A percentile compares a stretch with the other conserved stretches of the same genome.
Conservation (phyloP, 352 stramenopile genomes). For the Elongisporangium undulatum region DNA sequence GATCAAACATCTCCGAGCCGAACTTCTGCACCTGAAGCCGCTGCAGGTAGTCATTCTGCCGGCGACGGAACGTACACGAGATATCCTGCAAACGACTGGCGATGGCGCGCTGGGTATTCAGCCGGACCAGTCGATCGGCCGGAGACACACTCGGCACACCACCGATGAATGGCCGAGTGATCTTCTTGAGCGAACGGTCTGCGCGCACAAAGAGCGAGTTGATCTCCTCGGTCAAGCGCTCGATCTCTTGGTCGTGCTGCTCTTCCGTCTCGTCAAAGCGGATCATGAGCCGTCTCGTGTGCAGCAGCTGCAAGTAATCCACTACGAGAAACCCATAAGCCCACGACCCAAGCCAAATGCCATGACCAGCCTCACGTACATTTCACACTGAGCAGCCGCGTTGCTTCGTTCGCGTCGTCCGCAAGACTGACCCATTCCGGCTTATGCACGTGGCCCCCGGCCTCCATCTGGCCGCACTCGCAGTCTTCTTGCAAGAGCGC, state of each 20-base stretch:
- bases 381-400: conserved; percentile 65
- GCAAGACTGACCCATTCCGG: conserved; percentile 62
- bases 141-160: conserved; percentile 36
- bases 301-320: conserved; percentile 75
- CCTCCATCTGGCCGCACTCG: conserved; percentile 28
- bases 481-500: conserved; percentile 53
- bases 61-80: conserved; percentile 53
- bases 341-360: not conserved
- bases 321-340: conserved; percentile 22
- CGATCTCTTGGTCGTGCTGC: conserved; percentile 69
- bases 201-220: conserved; percentile 58
- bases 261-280: conserved; percentile 68
- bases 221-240: conserved; percentile 62
- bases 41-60: conserved; percentile 70
- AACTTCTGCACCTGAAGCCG: conserved; percentile 73
- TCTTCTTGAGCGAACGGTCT: conserved; percentile 62
- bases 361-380: conserved; percentile 21
- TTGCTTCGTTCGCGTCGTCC: conserved; percentile 60
- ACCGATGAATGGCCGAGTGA: conserved; percentile 53
- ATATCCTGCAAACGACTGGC: conserved; percentile 57
- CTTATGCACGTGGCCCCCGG: conserved; percentile 10
- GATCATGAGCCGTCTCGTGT: conserved; percentile 78
- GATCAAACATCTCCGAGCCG: conserved; percentile 57
- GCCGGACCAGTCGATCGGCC: conserved; percentile 49
- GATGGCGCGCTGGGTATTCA: conserved; percentile 69